A percentile compares a stretch with the other conserved stretches of the same genome.
Evolutionary conservation across 2,329 filamentous ascomycete species (phyloP).

Genomic region (Apiospora saccharicola): DNA sequence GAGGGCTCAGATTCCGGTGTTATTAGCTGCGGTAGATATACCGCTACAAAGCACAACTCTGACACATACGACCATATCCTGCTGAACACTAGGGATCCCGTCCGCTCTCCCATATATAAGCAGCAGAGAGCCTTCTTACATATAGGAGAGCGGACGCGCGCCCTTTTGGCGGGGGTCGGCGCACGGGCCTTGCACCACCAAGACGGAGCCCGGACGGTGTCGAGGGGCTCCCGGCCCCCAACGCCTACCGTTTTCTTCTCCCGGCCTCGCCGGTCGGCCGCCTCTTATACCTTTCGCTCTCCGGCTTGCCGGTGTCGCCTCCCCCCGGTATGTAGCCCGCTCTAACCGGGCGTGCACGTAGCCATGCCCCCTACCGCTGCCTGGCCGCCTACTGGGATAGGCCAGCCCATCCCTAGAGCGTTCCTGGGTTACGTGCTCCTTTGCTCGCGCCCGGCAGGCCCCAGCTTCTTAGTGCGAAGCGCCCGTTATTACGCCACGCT

Average conservation of each 20-base stretch:
- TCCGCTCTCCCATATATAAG: constrained; percentile 2
- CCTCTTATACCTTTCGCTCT: neutral
- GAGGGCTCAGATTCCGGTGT: too few species aligned
- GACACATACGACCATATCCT: neutral
- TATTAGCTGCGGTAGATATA: too few species aligned
- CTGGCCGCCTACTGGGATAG: neutral
- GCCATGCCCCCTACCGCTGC: neutral
- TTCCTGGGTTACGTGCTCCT: neutral
- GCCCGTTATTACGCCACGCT: constrained; percentile 7
- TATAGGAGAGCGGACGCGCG: neutral
- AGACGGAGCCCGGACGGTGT: neutral
- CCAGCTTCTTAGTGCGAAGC: neutral
- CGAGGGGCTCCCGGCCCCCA: neutral
- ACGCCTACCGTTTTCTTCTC: neutral
- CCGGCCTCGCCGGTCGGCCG: constrained; percentile 7
- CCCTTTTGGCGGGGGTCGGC: neutral
- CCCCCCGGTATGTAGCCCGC: neutral
- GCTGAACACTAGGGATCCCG: constrained; percentile 1
- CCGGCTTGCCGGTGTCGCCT: neutral
- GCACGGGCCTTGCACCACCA: neutral
- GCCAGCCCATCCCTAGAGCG: constrained; percentile 5
- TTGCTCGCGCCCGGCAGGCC: neutral
- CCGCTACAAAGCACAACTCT: too few species aligned
- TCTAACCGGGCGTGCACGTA: neutral
- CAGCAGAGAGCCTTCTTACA: neutral